Evolutionary conservation across 164 flowering plant species (phyloP).

Genomic region (Vitis rupestris): DNA sequence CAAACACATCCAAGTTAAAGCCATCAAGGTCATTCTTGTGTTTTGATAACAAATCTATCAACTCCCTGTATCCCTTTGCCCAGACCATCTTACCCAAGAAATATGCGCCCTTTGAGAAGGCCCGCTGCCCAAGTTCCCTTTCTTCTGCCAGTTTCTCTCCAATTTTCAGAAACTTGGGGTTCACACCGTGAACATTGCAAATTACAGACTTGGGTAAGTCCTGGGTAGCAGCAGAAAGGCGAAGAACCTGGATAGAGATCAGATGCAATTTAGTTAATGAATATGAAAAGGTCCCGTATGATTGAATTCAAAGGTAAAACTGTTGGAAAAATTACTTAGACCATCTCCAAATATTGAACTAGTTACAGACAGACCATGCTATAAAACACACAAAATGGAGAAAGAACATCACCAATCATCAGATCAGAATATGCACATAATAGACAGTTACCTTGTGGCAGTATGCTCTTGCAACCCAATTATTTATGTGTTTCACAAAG

Average conservation of each 20-base stretch:
- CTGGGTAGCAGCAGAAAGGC: constrained; percentile 96
- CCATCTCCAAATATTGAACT: not conserved
- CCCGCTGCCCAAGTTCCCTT: constrained; percentile 67
- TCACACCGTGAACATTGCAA: constrained; percentile 99
- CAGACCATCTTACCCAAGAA: constrained; percentile 98
- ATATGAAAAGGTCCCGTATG: no score
- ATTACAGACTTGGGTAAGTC: constrained; percentile 85
- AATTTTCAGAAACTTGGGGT: constrained; percentile 84
- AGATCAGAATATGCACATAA: not conserved
- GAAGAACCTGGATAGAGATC: constrained; percentile 66
- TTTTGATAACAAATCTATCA: constrained; percentile 78
- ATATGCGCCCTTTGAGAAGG: constrained; percentile 93
- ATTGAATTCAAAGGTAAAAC: not conserved
- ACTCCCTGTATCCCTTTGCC: constrained; percentile 94
- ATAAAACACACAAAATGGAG: not conserved
- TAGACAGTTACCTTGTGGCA: constrained; percentile 60
- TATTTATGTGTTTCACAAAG: constrained; percentile 78
- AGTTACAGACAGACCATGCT: not conserved
- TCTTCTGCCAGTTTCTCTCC: constrained; percentile 87
- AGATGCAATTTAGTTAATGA: constrained; percentile 5
- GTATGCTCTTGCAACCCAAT: constrained; percentile 69
- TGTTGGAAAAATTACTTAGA: not conserved
- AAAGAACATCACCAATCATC: not conserved
- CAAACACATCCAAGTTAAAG: constrained; percentile 87
- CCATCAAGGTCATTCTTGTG: constrained; percentile 79